Evolutionary conservation across 2,329 filamentous ascomycete species (phyloP), one percentile per base, ranked within the genome.

Genomic region (Nemania abortiva): DNA sequence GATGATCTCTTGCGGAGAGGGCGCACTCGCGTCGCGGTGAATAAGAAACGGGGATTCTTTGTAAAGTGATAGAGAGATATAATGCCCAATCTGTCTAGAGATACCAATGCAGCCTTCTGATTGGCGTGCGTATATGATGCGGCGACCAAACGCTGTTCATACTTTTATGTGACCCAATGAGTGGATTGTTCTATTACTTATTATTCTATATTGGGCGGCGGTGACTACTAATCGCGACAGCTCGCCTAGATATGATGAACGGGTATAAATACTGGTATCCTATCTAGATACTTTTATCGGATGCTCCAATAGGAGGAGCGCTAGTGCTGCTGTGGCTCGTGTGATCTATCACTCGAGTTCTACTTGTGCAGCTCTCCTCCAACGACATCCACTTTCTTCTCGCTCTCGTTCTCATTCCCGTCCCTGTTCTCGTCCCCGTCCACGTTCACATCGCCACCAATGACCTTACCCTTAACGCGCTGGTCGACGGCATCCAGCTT

Each of bases 401-500:
- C 49, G 10, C 22, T 47, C 47, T 50, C 47, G 22, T 24, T 22
- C n/a, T 24, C 20, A 20, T 24, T 50, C n/a, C 20, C n/a, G 7
- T 22, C 20, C 47, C 20, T 11, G 5, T 22, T 11, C 6, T 11
- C 20, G 11, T 18, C 47, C 27, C 13, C 24, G 5, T 5, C 27
- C 50, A 27, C 49, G 9, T 22, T 31, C 10, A 63, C 61, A 3
- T 63, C 31, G 15, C 67, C 62, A 20, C 63, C 70, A 24, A 69
- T 55, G 11, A 49, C 63, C 79, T 73, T 78, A 87, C 87, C 87
- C 75, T 90, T 87, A 18, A 91, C 88, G 3, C 91, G 87, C 73
- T 87, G 86, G 69, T 90, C 88, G 9, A 91, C 85, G 11, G 91
- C 89, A 31, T 86, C 83, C 27, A 91, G 87, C 0, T 89, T 91